Evolutionary conservation across 345 rosid genomes (phyloP), one percentile per base, ranked within the genome.

Genomic region (Eucalyptus microcorys): DNA sequence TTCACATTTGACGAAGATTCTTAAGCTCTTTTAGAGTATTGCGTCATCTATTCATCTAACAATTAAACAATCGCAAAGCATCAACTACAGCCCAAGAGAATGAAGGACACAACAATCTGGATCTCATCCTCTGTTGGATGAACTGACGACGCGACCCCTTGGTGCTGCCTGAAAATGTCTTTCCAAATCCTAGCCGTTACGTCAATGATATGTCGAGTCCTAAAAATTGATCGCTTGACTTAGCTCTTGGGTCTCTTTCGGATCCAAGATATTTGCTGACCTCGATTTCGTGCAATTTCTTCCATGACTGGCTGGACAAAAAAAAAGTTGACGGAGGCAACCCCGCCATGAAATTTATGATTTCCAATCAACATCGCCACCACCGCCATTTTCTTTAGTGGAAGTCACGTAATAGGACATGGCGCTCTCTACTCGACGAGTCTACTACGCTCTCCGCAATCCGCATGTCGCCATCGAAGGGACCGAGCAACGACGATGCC

Each of bases 141-240:
- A 68, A 19, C 13, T 1, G 13, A 68, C 1, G 12, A 32, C 7
- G 3, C 1, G 42, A 32, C 24, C 7, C 0, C 5, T 0, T 1
- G 42, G 7, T 16, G 42, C 2, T n/a, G 0, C 42, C 4, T 4
- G 8, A 19, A 61, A 30, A 61, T 61, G 32, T 30, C 34, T 61
- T 27, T 13, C 17, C 9, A 14, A 30, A 32, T 32, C 6, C 6
- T 32, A n/a, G 11, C 11, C 0, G 11, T 66, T 7, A 16, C 3
- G 1, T 2, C 3, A 49, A 49, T 49, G 19, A 52, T 19, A 13
- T 4, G 40, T 8, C 3, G 79, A 32, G 3, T 8, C 42, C 22
- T 66, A 8, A 5, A 66, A 66, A 68, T 15, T 2, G 6, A 32
- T 68, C 24, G 2, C 22, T 68, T 3, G 22, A 16, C 79, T 32